Percentiles rank a stretch among this genome's conserved stretches.
Conservation (phyloP, 2,329 filamentous ascomycete genomes). For the Exophiala aquamarina region DNA sequence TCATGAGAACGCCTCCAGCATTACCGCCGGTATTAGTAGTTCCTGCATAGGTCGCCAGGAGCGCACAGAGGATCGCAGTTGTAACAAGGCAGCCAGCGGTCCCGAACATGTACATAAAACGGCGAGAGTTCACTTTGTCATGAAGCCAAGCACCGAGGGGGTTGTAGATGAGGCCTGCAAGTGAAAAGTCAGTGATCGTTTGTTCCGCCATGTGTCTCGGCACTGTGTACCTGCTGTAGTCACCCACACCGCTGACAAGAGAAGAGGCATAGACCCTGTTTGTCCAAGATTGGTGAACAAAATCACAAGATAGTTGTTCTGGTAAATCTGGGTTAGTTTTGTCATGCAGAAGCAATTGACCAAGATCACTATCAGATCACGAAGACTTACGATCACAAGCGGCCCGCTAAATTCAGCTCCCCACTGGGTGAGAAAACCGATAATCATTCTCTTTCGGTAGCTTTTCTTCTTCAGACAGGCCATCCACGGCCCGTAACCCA, state of each 20-base stretch:
- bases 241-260: slow-evolving; percentile 48
- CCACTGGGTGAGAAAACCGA: slow-evolving; percentile 55
- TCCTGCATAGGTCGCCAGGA: slow-evolving; percentile 36
- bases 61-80: slow-evolving; percentile 38
- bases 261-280: slow-evolving; percentile 40
- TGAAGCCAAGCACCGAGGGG: slow-evolving; percentile 41
- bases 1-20: slow-evolving; percentile 39
- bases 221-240: slow-evolving; percentile 47
- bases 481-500: slow-evolving; percentile 44
- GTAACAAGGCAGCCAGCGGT: slow-evolving; percentile 40
- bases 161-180: slow-evolving; percentile 37
- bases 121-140: slow-evolving; percentile 41
- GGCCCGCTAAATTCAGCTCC: slow-evolving; percentile 55
- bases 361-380: too few species aligned
- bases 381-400: slow-evolving; percentile 49
- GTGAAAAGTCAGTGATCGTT: too few species aligned
- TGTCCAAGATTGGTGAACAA: slow-evolving; percentile 39
- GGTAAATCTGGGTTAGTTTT: too few species aligned
- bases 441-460: slow-evolving; percentile 53
- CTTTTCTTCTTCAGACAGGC: slow-evolving; percentile 48
- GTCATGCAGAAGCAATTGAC: too few species aligned
- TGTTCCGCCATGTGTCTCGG: too few species aligned
- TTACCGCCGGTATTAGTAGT: slow-evolving; percentile 36
- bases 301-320: slow-evolving; percentile 44
- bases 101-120: slow-evolving; percentile 44